A percentile compares a stretch with the other conserved stretches of the same genome.
These are phyloP conservation scores for Cyphellophora attinorum DNA, from an alignment of 2,329 filamentous ascomycete species.

Conservation along the genomic window DNA sequence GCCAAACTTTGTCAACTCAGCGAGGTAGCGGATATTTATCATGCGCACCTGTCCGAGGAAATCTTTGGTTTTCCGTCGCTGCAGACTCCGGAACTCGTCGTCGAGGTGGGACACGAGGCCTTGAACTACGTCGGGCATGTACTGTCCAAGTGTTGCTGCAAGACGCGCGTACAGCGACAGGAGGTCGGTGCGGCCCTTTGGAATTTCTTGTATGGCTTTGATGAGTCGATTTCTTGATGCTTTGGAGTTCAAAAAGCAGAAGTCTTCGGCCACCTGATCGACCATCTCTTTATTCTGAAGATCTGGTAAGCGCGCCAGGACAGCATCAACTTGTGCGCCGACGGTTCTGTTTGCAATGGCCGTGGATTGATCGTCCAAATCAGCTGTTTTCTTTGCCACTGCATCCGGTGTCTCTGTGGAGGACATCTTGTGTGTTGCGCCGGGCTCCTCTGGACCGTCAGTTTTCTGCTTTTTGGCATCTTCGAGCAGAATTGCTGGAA, in stretches of 20 bases:
- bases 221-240: conserved; percentile 89
- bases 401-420: conserved; percentile 23
- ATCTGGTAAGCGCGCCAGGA: conserved; percentile 80
- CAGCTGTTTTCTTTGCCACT: conserved; percentile 40
- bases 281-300: conserved; percentile 84
- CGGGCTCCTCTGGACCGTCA: conserved; percentile 41
- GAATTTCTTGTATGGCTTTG: conserved; percentile 87
- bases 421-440: conserved; percentile 34
- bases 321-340: conserved; percentile 87
- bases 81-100: conserved; percentile 90
- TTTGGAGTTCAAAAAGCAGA: conserved; percentile 97
- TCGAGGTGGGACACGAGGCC: conserved; percentile 86
- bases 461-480: conserved; percentile 79
- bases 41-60: conserved; percentile 90
- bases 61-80: conserved; percentile 94
- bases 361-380: conserved; percentile 75
- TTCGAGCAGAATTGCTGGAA: conserved; percentile 85
- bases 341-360: conserved; percentile 96
- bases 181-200: conserved; percentile 85
- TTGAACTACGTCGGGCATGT: conserved; percentile 90
- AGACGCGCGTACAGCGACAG: conserved; percentile 86
- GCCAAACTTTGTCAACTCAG: conserved; percentile 94
- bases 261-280: conserved; percentile 88
- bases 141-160: conserved; percentile 83
- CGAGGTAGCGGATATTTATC: conserved; percentile 93